Conservation (phyloP, 2,329 filamentous ascomycete genomes). For the Aspergillus eucalypticola region DNA sequence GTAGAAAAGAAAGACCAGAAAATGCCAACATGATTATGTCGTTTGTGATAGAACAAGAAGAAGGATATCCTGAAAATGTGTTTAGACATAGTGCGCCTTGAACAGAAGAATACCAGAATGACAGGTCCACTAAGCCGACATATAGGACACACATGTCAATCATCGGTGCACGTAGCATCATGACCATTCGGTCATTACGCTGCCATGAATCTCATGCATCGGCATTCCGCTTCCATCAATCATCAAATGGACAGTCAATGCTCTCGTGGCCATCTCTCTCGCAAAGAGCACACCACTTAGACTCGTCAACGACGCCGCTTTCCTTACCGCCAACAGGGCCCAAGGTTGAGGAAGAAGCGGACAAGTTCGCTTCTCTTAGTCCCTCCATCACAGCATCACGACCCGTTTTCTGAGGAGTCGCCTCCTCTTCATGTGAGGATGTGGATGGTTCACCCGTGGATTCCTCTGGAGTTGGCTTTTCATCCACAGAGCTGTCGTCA, state of each 20-base stretch:
- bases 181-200: not conserved
- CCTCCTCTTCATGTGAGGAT: conserved; percentile 16
- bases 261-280: conserved; percentile 96
- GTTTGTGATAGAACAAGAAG: not conserved
- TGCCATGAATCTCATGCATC: not conserved
- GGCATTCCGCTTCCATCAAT: conserved; percentile 44
- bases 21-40: not conserved
- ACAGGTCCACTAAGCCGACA: not conserved
- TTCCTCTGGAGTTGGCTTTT: conserved; percentile 20
- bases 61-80: not conserved
- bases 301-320: conserved; percentile 73
- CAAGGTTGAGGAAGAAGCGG: conserved; percentile 36
- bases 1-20: conserved; percentile 2
- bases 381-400: conserved; percentile 46
- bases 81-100: not conserved
- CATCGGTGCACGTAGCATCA: not conserved
- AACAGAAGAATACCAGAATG: not conserved
- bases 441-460: conserved; percentile 18
- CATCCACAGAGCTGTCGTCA: conserved; percentile 15
- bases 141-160: not conserved
- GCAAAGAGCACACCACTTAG: conserved; percentile 96
- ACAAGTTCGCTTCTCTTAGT: conserved; percentile 43
- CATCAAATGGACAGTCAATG: conserved; percentile 90
- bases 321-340: conserved; percentile 75
- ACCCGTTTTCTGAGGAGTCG: conserved; percentile 40